A percentile compares a stretch with the other conserved stretches of the same genome.
These are phyloP conservation scores for Leccinum pallidistipes DNA, from an alignment of 1,284 basidiomycete genomes.

Conservation along the genomic window DNA sequence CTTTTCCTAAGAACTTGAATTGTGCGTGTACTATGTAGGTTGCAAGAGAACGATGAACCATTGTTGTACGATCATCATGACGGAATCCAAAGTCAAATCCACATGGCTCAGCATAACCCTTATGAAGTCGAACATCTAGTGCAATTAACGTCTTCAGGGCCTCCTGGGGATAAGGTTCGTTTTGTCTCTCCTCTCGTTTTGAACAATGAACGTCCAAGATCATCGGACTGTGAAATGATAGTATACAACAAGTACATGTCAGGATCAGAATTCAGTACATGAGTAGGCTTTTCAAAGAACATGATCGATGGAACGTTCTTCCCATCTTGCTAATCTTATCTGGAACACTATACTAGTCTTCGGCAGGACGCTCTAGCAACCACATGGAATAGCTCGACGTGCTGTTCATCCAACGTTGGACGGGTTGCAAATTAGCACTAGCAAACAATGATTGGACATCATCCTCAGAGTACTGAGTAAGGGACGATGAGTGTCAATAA, in stretches of 20 bases:
- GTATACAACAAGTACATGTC: conserved; percentile 79
- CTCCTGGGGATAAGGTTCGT: conserved; percentile 59
- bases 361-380: conserved; percentile 72
- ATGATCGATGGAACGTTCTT: conserved; percentile 86
- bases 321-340: conserved; percentile 68
- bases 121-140: background rate
- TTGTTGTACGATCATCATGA: background rate
- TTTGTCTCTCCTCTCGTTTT: background rate
- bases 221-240: conserved; percentile 76
- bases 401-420: conserved; percentile 85
- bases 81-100: too few species aligned
- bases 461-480: conserved; percentile 72
- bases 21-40: background rate
- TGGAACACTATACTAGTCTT: conserved; percentile 47
- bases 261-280: conserved; percentile 48
- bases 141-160: conserved; percentile 73
- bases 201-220: background rate
- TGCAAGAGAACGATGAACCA: background rate
- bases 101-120: background rate
- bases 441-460: conserved; percentile 79
- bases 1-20: background rate
- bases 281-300: conserved; percentile 88
- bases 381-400: conserved; percentile 81
- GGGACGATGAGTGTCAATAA: conserved; percentile 5
- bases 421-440: conserved; percentile 76